These are phyloP conservation scores for Nectriaceae sp. DNA, from an alignment of 2,329 filamentous ascomycete species.

Conservation along the genomic window DNA sequence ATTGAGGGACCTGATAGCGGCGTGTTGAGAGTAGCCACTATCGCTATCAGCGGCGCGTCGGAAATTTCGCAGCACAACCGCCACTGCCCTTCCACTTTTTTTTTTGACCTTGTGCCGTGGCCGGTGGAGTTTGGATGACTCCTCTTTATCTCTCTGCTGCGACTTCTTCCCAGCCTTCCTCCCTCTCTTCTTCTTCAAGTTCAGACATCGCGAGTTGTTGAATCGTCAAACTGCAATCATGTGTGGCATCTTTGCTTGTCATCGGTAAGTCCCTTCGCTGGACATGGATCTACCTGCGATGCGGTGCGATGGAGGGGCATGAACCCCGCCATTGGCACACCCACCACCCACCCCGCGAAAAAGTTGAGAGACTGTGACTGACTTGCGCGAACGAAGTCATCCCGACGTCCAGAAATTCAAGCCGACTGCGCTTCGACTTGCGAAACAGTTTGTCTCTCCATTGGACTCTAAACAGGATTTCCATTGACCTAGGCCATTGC, in stretches of 20 bases:
- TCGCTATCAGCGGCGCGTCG: background rate
- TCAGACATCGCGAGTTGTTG: slow-evolving; percentile 5
- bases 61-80: slow-evolving; percentile 12
- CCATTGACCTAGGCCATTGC: slow-evolving; percentile 21
- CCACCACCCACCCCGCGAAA: background rate
- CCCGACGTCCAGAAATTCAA: slow-evolving; percentile 97
- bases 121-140: slow-evolving; percentile 18
- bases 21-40: background rate
- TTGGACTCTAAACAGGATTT: too few relatives aligned
- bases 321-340: slow-evolving; percentile 8
- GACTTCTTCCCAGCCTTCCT: slow-evolving; percentile 3
- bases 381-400: slow-evolving; percentile 55
- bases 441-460: slow-evolving; percentile 75
- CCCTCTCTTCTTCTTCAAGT: slow-evolving; percentile 9
- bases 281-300: slow-evolving; percentile 21
- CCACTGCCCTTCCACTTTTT: slow-evolving; percentile 24
- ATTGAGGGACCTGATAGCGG: background rate
- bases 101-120: slow-evolving; percentile 20
- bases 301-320: slow-evolving; percentile 12
- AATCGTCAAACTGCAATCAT: slow-evolving; percentile 57
- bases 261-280: slow-evolving; percentile 63
- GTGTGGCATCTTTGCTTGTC: slow-evolving; percentile 98
- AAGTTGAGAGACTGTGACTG: slow-evolving; percentile 15
- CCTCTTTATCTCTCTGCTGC: slow-evolving; percentile 10
- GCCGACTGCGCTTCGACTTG: slow-evolving; percentile 87